Evolutionary conservation across 345 rosid species (phyloP).

Genomic region (Hypericum perforatum): DNA sequence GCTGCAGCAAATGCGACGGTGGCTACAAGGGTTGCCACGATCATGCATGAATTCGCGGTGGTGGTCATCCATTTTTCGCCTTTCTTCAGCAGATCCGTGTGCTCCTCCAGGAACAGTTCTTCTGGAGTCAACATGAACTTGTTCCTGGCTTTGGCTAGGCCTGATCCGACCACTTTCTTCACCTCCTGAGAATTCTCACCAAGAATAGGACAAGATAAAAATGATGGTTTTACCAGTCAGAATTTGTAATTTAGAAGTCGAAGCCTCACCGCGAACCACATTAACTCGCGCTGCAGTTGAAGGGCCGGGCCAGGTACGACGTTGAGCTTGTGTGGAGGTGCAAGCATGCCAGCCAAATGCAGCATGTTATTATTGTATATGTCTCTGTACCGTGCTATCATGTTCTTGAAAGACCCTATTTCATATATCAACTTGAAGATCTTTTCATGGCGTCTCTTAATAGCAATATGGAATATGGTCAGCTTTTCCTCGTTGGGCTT

Average conservation of each 20-base stretch:
- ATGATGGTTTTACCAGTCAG: background rate
- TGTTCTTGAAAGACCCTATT: slow-evolving; percentile 12
- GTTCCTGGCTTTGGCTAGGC: background rate
- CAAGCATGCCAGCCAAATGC: slow-evolving; percentile 14
- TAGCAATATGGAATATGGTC: slow-evolving; percentile 23
- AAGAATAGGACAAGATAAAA: too few species aligned
- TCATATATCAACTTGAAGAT: slow-evolving; percentile 14
- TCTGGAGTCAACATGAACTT: background rate
- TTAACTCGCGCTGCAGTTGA: slow-evolving; percentile 13
- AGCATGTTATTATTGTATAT: slow-evolving; percentile 1
- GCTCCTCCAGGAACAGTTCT: background rate
- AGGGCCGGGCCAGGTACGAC: slow-evolving; percentile 16
- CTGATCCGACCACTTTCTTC: slow-evolving; percentile 3
- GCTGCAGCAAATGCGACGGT: slow-evolving; percentile 2
- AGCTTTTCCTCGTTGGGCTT: slow-evolving; percentile 6
- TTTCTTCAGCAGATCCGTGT: background rate
- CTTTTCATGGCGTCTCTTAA: slow-evolving; percentile 15
- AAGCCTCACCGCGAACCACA: slow-evolving; percentile 18
- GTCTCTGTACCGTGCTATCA: slow-evolving; percentile 4
- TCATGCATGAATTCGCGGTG: slow-evolving; percentile 5
- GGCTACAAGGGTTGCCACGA: slow-evolving; percentile 13
- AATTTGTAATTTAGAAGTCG: too few species aligned
- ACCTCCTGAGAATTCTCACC: slow-evolving; percentile 7
- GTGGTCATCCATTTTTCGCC: slow-evolving; percentile 12
- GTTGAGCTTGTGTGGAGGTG: slow-evolving; percentile 6